These are phyloP conservation scores for Xylaria sp. DNA, from an alignment of 2,329 filamentous ascomycete species.

Conservation along the genomic window DNA sequence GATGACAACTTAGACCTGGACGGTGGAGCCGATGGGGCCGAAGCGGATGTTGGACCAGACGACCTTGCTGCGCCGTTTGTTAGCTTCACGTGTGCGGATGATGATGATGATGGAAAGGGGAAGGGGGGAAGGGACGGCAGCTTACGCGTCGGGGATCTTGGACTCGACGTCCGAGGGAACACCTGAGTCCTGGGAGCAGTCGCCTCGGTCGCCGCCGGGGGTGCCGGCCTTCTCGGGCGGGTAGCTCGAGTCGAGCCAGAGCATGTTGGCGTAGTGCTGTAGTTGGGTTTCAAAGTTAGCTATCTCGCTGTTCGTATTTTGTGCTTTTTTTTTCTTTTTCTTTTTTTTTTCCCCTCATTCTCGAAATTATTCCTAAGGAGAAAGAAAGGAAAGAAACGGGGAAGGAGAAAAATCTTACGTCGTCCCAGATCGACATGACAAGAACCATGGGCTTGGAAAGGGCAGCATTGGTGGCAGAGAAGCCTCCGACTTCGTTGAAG, in stretches of 20 bases:
- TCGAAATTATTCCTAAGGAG: background rate
- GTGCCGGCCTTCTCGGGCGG: constrained; percentile 48
- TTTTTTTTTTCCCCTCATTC: background rate
- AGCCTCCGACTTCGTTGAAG: constrained; percentile 64
- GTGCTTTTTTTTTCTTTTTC: background rate
- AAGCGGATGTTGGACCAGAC: constrained; percentile 62
- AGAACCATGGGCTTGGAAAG: constrained; percentile 68
- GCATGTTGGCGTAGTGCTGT: constrained; percentile 65
- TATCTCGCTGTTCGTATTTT: too few relatives aligned
- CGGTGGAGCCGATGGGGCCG: constrained; percentile 60
- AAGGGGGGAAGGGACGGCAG: background rate
- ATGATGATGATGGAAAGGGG: background rate
- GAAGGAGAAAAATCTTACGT: constrained; percentile 49
- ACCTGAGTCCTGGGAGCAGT: constrained; percentile 59
- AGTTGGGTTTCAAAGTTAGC: background rate
- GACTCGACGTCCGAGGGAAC: constrained; percentile 58
- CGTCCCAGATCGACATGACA: constrained; percentile 70
- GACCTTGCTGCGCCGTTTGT: constrained; percentile 51
- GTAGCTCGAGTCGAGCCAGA: constrained; percentile 69
- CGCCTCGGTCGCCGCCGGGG: constrained; percentile 61
- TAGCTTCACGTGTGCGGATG: constrained; percentile 1
- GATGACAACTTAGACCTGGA: constrained; percentile 41
- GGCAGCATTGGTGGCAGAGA: constrained; percentile 62
- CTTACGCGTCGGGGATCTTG: constrained; percentile 51
- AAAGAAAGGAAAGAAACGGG: background rate